Base-by-base conservation (phyloP, 2,329 filamentous ascomycete genomes). In the Neofusicoccum umdonicola region DNA sequence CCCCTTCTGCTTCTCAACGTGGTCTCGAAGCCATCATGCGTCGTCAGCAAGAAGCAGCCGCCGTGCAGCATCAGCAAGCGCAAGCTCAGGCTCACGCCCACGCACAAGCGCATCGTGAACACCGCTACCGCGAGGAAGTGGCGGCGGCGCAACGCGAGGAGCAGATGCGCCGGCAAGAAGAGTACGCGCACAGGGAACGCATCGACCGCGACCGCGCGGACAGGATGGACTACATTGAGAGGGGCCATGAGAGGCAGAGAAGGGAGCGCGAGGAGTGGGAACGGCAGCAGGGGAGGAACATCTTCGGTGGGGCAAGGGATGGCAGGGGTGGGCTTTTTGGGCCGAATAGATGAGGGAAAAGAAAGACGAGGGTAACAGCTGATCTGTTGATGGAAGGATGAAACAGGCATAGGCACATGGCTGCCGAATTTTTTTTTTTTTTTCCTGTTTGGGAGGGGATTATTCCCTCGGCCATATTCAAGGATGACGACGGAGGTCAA, bases 41-140 rank as follows among this genome's bases (percentile, higher is more conserved):
- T 4, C 47, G 52, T 9, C 51, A 64, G 34, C 62, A 64, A 34
- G 62, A 56, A 17, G 51, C 50, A 8, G 45, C 42, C 9, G 56
- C 31, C 0, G 56, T 15, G 11, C 62, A 64, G 44, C 62, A 64
- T 12, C 48, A 52, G 12, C 62, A 64, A 17, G 50, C 42, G 5
- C 51, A 64, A 9, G 62, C 62, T 1, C 62, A 63, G 13, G 61
- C 61, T 13, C 60, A 63, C 47, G 61, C 61, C 7, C 62, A 64
- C 3, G 62, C 62, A 13, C 62, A 64, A 13, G 62, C 62, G 3
- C 62, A 64, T 7, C 48, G 48, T 8, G 51, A 64, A 13, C 62
- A 64, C n/a, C 51, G 61, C 15, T 63, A 45, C 17, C 61, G 61
- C n/a, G 61, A 64, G n/a, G 51, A 57, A 41, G 51, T 50, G 1